Evolutionary conservation across 768 basidiomycete genomes (phyloP).

Genomic region (Pisolithus tinctorius): DNA sequence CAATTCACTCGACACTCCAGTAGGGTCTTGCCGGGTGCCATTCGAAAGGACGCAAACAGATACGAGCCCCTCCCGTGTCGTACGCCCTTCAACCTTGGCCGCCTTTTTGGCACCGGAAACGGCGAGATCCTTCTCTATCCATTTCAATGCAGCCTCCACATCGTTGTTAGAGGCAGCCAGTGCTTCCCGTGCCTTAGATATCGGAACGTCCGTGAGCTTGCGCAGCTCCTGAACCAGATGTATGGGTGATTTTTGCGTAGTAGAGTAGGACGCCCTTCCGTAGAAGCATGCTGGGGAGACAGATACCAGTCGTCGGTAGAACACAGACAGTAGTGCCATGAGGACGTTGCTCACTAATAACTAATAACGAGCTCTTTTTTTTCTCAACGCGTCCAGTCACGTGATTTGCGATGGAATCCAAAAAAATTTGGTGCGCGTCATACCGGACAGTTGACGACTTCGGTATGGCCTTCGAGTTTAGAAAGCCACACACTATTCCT

Average conservation of each 20-base stretch:
- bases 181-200: slow-evolving; percentile 85
- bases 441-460: neutral
- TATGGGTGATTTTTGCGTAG: slow-evolving; percentile 52
- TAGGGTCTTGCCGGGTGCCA: slow-evolving; percentile 36
- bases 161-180: slow-evolving; percentile 70
- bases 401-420: slow-evolving; percentile 13
- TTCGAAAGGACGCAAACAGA: slow-evolving; percentile 68
- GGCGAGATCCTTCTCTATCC: slow-evolving; percentile 72
- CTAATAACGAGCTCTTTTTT: neutral
- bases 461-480: slow-evolving; percentile 38
- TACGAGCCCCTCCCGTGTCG: slow-evolving; percentile 73
- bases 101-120: slow-evolving; percentile 72
- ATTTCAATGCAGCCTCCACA: slow-evolving; percentile 64
- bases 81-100: slow-evolving; percentile 73
- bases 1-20: slow-evolving; percentile 22
- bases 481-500: slow-evolving; percentile 52
- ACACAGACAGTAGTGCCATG: slow-evolving; percentile 11
- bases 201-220: slow-evolving; percentile 72
- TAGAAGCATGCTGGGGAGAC: neutral
- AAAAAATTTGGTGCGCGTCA: neutral
- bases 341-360: neutral
- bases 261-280: slow-evolving; percentile 39
- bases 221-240: slow-evolving; percentile 83
- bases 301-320: slow-evolving; percentile 3
- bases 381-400: slow-evolving; percentile 8